Evolutionary conservation across 768 basidiomycete species (phyloP), one percentile per base, ranked within the genome.

Genomic region (Tricholoma matsutake): DNA sequence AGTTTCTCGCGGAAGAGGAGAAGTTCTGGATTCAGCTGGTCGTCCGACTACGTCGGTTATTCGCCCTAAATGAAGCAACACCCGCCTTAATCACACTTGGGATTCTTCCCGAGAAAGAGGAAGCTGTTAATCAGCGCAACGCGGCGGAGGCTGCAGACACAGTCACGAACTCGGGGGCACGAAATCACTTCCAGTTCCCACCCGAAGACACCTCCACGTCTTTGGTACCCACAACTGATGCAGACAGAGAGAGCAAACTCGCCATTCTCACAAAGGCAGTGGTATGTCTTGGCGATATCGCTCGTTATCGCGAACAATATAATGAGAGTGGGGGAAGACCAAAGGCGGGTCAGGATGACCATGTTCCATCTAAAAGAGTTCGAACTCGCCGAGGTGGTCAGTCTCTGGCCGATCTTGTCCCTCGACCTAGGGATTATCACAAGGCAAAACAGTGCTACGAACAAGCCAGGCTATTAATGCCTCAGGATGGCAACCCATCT

Each of bases 261-360:
- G 83, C 86, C 9, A 86, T 92, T 47, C 76, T 95, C 45, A 90
- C 88, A 76, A 97, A 96, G 76, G 87, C 90, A 7, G 78, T 99
- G 57, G 87, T 98, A 18, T 96, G 91, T 72, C 82, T 96, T 8
- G 97, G 97, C 10, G 97, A 99, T 69, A 88, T 99, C 53, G 92
- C 94, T 61, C 83, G 97, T 43, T 99, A 99, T 75, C 83, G 89
- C 60, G 96, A 98, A 67, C 85, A 90, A 43, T 97, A 96, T 68
- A 91, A 87, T 67, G 92, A 94, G 63, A 74, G 80, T 54, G 81
- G 84, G 29, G 82, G 87, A 22, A 80, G 88, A 56, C 80, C 87
- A 16, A 83, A 79, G 65, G 87, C 84, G 0, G 88, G 88, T 16
- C 86, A 88, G 41, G 88, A 91, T 64, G 86, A 88, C 39, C 79